Percentiles rank a stretch among this genome's conserved stretches.
Conservation (phyloP, 1,284 basidiomycete species). For the Microbotryum silenes-acaulis region DNA sequence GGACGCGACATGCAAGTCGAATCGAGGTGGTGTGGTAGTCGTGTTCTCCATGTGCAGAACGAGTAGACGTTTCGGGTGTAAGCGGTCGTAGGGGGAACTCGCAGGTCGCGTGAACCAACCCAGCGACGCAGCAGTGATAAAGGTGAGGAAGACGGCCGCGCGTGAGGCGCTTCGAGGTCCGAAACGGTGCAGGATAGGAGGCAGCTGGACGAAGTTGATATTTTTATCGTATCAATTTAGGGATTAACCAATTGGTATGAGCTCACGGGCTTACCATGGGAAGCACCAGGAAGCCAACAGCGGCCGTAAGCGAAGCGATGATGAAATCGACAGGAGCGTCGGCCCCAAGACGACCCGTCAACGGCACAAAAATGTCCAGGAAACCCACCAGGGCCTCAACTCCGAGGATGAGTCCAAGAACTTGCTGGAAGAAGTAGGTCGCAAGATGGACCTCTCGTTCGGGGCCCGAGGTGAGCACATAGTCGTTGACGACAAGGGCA, state of each 20-base stretch:
- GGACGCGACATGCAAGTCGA: constrained; percentile 70
- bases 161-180: constrained; percentile 22
- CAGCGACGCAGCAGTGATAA: constrained; percentile 43
- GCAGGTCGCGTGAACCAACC: constrained; percentile 32
- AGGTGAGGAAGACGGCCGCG: constrained; percentile 51
- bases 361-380: constrained; percentile 82
- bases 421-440: constrained; percentile 57
- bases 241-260: fast-evolving
- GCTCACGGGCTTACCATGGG: constrained; percentile 16
- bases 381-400: constrained; percentile 62
- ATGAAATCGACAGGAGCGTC: constrained; percentile 80
- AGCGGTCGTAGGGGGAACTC: constrained; percentile 64
- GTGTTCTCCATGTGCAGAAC: constrained; percentile 77
- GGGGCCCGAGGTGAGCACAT: constrained; percentile 35
- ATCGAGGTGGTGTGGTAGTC: constrained; percentile 57
- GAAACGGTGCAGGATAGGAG: constrained; percentile 42
- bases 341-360: constrained; percentile 50
- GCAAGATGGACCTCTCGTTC: constrained; percentile 20
- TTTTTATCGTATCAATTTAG: background rate
- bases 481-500: constrained; percentile 51
- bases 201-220: constrained; percentile 4
- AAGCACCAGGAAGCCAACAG: constrained; percentile 19
- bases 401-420: constrained; percentile 55
- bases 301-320: constrained; percentile 55
- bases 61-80: constrained; percentile 83